phyloP scores from a whole-genome alignment of 257 asterid species.

The Solanum ahanhuiri region DNA sequence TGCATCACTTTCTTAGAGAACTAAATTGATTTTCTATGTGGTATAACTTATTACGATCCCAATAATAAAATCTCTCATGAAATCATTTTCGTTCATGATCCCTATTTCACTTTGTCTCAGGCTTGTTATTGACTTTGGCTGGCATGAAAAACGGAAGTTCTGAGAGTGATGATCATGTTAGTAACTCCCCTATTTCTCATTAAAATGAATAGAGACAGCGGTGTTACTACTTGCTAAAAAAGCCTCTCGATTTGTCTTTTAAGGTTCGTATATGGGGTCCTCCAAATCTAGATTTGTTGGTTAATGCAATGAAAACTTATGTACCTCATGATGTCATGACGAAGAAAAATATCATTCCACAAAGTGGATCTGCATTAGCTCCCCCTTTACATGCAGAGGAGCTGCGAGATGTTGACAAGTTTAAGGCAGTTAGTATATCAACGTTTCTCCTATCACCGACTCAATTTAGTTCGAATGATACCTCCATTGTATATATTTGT shows the following conservation, averaged over 20 bases:
- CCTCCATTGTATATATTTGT: not conserved
- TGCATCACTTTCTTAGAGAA: not conserved
- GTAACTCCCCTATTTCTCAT: not conserved
- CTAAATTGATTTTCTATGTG: not conserved
- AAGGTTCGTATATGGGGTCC: conserved; percentile 93
- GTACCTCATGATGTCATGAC: conserved; percentile 81
- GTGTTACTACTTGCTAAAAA: not conserved
- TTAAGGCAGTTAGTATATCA: not conserved
- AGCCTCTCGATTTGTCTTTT: not conserved
- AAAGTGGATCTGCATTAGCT: conserved; percentile 20
- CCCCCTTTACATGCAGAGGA: not conserved
- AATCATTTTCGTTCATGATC: not conserved
- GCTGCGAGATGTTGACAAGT: not conserved
- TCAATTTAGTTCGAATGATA: not conserved
- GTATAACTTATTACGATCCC: not conserved
- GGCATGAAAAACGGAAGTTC: conserved; percentile 72
- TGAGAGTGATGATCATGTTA: conserved; percentile 25
- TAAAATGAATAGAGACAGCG: not conserved
- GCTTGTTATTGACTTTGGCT: conserved; percentile 86
- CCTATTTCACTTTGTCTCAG: conserved; percentile 15
- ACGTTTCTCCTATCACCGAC: not conserved
- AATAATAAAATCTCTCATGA: not conserved
- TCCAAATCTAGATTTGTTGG: conserved; percentile 58
- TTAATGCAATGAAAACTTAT: conserved; percentile 78
- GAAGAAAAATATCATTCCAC: conserved; percentile 50